phyloP scores from a whole-genome alignment of 2,329 filamentous ascomycete genomes.

The Tolypocladium amazonense region DNA sequence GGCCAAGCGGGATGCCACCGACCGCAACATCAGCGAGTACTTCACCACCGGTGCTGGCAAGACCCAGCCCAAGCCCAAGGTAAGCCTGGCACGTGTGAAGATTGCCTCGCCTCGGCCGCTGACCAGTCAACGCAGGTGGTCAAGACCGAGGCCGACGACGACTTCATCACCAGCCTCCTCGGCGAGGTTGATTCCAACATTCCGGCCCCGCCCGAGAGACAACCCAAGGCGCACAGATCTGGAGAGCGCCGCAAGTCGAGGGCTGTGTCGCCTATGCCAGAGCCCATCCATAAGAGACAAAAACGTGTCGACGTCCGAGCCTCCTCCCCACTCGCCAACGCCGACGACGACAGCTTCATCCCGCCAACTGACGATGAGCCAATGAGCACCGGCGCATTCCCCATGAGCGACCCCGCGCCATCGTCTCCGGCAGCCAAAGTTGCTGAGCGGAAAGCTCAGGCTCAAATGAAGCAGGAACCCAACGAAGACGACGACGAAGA shows the following conservation, averaged over 20 bases:
- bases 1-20: conserved; percentile 74
- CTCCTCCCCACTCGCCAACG: conserved; percentile 38
- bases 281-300: conserved; percentile 43
- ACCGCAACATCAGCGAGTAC: conserved; percentile 88
- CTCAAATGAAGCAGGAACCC: conserved; percentile 35
- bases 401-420: conserved; percentile 76
- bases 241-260: conserved; percentile 70
- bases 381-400: conserved; percentile 34
- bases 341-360: conserved; percentile 48
- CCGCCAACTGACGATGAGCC: conserved; percentile 54
- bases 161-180: conserved; percentile 75
- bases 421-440: conserved; percentile 81
- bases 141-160: conserved; percentile 78
- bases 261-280: conserved; percentile 63
- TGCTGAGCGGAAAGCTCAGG: conserved; percentile 56
- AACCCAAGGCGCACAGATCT: conserved; percentile 56
- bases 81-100: conserved; percentile 18
- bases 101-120: background rate
- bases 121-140: conserved; percentile 39
- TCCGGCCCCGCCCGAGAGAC: conserved; percentile 40
- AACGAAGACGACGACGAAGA: conserved; percentile 67
- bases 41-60: conserved; percentile 68
- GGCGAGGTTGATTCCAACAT: conserved; percentile 79
- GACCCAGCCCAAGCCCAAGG: conserved; percentile 70
- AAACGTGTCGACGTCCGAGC: conserved; percentile 40